phyloP scores from a whole-genome alignment of 164 flowering plant genomes.

The Litsea cubeba region DNA sequence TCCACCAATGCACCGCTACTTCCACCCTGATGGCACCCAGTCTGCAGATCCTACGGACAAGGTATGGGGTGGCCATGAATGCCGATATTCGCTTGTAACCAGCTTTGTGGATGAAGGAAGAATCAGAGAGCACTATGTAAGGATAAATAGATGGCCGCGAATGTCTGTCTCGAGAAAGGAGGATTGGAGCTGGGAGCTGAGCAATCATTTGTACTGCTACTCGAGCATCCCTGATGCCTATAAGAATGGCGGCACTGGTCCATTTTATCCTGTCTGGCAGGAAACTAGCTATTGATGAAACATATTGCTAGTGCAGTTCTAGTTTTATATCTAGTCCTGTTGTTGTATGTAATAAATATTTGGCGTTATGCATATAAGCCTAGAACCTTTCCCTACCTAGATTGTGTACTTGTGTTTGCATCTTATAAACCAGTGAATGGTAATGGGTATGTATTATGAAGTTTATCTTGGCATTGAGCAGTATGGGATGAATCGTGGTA shows the following conservation, averaged over 20 bases:
- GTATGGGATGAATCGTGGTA: background rate
- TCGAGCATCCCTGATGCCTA: conserved; percentile 58
- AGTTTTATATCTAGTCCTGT: background rate
- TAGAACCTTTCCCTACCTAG: background rate
- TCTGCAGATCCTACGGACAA: conserved; percentile 62
- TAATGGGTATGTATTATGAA: background rate
- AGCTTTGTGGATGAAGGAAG: conserved; percentile 48
- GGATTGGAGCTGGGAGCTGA: conserved; percentile 87
- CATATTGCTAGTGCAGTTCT: background rate
- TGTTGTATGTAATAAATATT: too few species aligned
- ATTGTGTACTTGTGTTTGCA: background rate
- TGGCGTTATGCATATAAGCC: background rate
- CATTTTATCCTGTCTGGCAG: conserved; percentile 28
- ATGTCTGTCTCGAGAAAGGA: conserved; percentile 47
- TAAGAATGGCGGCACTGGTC: conserved; percentile 70
- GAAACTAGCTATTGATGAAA: background rate
- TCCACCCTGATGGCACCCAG: conserved; percentile 70
- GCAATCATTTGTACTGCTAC: conserved; percentile 52
- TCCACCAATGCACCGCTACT: conserved; percentile 64
- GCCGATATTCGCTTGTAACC: conserved; percentile 56
- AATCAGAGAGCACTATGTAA: conserved; percentile 70
- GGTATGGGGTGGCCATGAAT: conserved; percentile 88
- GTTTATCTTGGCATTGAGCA: background rate
- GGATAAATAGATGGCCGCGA: conserved; percentile 76
- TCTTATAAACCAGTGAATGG: background rate